Evolutionary conservation across 208 protist species (phyloP), one percentile per base, ranked within the genome.

Genomic region (Angomonas deanei): DNA sequence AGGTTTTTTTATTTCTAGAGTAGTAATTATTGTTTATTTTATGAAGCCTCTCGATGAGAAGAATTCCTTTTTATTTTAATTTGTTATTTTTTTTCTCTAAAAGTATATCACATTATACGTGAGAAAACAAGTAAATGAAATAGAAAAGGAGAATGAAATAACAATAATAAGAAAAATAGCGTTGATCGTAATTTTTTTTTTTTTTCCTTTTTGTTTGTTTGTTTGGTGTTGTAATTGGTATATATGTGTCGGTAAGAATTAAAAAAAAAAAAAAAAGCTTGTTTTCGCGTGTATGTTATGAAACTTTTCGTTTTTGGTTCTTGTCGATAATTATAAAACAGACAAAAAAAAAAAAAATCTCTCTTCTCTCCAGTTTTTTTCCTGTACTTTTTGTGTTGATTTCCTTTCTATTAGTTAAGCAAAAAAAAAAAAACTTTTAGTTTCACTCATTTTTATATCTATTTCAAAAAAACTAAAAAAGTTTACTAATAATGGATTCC

Each of bases 401-500:
- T 68, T 46, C 52, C 34, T 8, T 1, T 59, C 23, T 32, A 33
- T 2, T 54, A 61, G 11, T 5, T 53, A 53, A 53, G 26, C n/a
- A n/a, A 54, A 33, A 47, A 27, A 61, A 55, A 52, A 59, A 39
- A 39, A 52, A 26, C 15, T 38, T 39, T 31, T 59, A 15, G 19
- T 55, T 24, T 52, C 3, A 54, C 28, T 26, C 34, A 30, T 32
- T 23, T 31, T 64, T 46, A 27, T 56, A 54, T 64, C 28, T 39
- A 54, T 55, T 31, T 36, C 39, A 53, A 55, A 54, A n/a, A 49
- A 0, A 0, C 32, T 56, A 53, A 64, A 0, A 56, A 24, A 56
- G 17, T 21, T n/a, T n/a, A n/a, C n/a, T n/a, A n/a, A n/a, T 15
- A 42, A 73, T 85, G 64, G 61, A 69, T 24, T 59, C 75, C 17